Conservation (phyloP, 176 grass and related monocot genomes). For the Paspalum notatum region DNA sequence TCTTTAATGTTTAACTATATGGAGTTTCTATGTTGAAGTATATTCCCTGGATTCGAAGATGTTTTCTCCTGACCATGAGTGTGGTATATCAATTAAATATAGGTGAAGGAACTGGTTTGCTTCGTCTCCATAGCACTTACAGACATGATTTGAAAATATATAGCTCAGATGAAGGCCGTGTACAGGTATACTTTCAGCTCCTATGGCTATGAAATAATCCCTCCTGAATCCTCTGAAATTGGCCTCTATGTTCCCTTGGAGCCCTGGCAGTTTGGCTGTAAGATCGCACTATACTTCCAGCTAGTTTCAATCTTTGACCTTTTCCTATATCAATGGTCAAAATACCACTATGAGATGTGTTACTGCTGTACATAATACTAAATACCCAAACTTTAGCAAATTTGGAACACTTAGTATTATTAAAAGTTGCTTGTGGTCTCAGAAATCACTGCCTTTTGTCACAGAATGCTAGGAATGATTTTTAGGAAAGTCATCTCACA, state of each 20-base stretch:
- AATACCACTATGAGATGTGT: neutral
- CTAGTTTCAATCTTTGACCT: slow-evolving; percentile 4
- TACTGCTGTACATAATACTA: neutral
- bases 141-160: slow-evolving; percentile 99
- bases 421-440: neutral
- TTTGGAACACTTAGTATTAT: neutral
- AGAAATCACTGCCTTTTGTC: neutral
- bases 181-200: slow-evolving; percentile 64
- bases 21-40: slow-evolving; percentile 16
- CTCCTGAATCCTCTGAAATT: slow-evolving; percentile 16
- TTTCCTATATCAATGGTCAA: neutral
- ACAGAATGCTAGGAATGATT: neutral
- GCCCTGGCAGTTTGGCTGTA: neutral
- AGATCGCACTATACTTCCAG: neutral
- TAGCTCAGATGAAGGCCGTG: slow-evolving; percentile 97
- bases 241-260: neutral
- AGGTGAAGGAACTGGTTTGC: slow-evolving; percentile 98
- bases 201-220: slow-evolving; percentile 1
- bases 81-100: slow-evolving; percentile 25
- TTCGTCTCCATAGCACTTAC: slow-evolving; percentile 99
- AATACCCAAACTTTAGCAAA: neutral
- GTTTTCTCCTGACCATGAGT: slow-evolving; percentile 12
- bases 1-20: slow-evolving; percentile 17
- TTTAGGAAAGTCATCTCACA: slow-evolving; percentile 2
- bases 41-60: slow-evolving; percentile 24